These are phyloP conservation scores for Nepenthes gracilis DNA, from an alignment of 148 eudicot species.

Conservation along the genomic window DNA sequence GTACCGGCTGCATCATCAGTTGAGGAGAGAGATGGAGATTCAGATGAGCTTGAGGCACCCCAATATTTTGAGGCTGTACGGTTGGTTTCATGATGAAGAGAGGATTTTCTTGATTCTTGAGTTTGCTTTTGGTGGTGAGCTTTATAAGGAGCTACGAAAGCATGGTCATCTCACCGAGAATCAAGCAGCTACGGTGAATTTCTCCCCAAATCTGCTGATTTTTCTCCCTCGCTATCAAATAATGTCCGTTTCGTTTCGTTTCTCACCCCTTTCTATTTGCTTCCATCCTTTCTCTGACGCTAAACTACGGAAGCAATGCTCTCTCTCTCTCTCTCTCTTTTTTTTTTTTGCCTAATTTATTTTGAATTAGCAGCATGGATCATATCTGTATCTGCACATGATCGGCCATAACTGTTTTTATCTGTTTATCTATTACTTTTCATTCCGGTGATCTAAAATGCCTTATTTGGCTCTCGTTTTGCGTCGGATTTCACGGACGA, in stretches of 20 bases:
- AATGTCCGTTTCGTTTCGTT: neutral
- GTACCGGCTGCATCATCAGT: conserved; percentile 57
- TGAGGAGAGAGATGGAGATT: conserved; percentile 86
- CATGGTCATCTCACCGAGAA: conserved; percentile 42
- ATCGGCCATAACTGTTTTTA: no score
- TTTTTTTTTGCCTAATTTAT: neutral
- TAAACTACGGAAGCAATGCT: no score
- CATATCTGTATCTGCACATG: no score
- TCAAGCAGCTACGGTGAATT: conserved; percentile 68
- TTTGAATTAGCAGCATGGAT: no score
- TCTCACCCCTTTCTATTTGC: no score
- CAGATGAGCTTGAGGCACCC: conserved; percentile 72
- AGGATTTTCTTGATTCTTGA: conserved; percentile 69
- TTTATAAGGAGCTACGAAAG: conserved; percentile 45
- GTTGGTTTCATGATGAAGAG: conserved; percentile 78
- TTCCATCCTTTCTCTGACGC: no score
- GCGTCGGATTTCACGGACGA: neutral
- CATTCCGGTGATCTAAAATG: neutral
- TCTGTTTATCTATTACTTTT: neutral
- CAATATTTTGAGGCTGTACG: conserved; percentile 59
- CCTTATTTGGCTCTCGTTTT: neutral
- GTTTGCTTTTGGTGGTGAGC: conserved; percentile 78
- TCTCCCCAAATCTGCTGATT: neutral
- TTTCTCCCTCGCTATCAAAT: neutral
- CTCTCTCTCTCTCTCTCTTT: neutral